Base-by-base conservation (phyloP, 441 rosid genomes). In the Daphne laureola region DNA sequence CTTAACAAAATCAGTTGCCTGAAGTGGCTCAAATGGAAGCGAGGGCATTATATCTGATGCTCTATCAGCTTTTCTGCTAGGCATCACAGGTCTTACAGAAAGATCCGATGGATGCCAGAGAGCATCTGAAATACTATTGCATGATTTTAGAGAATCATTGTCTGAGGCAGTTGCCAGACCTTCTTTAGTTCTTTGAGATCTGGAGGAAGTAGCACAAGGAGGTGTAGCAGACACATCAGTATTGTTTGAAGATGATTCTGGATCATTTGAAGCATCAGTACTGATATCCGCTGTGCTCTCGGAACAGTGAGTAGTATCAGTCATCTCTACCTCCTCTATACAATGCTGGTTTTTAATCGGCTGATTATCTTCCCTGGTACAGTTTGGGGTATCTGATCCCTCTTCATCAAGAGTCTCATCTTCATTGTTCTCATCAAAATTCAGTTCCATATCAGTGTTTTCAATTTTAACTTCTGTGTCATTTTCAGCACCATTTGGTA, bases 21-120 rank as follows among this genome's bases (percentile, higher is more conserved):
- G 87, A 65, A 67, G 63, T 17, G 77, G 79, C 73, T 87, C 95
- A 57, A 93, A 89, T 42, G 96, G 82, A 58, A 86, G 88, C 41
- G 92, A 77, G 58, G 90, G 92, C 60, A 75, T 64, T 50, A 52
- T 65, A 53, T 80, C 89, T 35, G 84, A 68, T 38, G 56, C 54
- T 79, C 82, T 89, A 62, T 84, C 93, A 62, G 89, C 82, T 78
- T 87, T 93, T 69, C 82, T 83, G 71, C 88, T 83, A 45, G 98
- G 98, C 96, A 93, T 84, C 59, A 93, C 97, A 4, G 98, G 98
- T 68, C 97, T 82, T 58, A 89, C 95, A 12, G 97, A 80, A 61
- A 89, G 90, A 73, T 93, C 98, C 49, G 97, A 84, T 61, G 84
- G 73, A 76, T 93, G 98, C 98, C 98, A 89, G 57, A 89, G 65